phyloP scores from a whole-genome alignment of 1,284 basidiomycete genomes.

The Puccinia brachypodii region DNA sequence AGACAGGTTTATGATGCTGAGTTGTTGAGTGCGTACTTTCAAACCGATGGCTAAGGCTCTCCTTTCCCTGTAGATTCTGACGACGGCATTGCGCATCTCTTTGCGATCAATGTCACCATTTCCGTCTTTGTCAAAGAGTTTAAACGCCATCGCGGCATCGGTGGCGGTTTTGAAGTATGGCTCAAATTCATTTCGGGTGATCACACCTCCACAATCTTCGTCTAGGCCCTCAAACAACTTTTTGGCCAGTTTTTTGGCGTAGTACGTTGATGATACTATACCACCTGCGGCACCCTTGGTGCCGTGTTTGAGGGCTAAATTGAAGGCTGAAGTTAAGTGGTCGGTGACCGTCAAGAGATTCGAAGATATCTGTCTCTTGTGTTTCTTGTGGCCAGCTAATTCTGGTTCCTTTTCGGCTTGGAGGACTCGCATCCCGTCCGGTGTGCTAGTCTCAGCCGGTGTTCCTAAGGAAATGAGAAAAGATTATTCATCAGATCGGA shows the following conservation, averaged over 20 bases:
- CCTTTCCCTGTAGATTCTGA: slow-evolving; percentile 75
- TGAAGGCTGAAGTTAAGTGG: slow-evolving; percentile 50
- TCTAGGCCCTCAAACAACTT: slow-evolving; percentile 71
- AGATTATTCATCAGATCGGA: neutral
- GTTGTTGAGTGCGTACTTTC: slow-evolving; percentile 57
- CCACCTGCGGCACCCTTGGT: slow-evolving; percentile 3
- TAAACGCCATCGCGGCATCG: slow-evolving; percentile 74
- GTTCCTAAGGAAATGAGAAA: neutral
- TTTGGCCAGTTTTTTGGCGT: slow-evolving; percentile 70
- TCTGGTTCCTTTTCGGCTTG: neutral
- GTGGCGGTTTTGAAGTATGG: slow-evolving; percentile 72
- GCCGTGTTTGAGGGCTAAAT: slow-evolving; percentile 55
- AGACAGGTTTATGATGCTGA: neutral
- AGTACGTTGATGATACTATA: slow-evolving; percentile 61
- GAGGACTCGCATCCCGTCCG: neutral
- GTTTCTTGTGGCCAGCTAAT: slow-evolving; percentile 48
- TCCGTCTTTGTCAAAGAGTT: slow-evolving; percentile 76
- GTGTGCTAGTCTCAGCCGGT: neutral
- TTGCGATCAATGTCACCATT: slow-evolving; percentile 78
- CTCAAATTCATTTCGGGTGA: slow-evolving; percentile 52
- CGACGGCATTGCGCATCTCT: slow-evolving; percentile 81
- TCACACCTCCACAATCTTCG: slow-evolving; percentile 59
- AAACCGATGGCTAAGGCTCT: slow-evolving; percentile 71
- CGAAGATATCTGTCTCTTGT: slow-evolving; percentile 35
- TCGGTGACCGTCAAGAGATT: slow-evolving; percentile 21